A percentile compares a stretch with the other conserved stretches of the same genome.
phyloP scores from a whole-genome alignment of 768 basidiomycete species.

The Heimioporus sp. region DNA sequence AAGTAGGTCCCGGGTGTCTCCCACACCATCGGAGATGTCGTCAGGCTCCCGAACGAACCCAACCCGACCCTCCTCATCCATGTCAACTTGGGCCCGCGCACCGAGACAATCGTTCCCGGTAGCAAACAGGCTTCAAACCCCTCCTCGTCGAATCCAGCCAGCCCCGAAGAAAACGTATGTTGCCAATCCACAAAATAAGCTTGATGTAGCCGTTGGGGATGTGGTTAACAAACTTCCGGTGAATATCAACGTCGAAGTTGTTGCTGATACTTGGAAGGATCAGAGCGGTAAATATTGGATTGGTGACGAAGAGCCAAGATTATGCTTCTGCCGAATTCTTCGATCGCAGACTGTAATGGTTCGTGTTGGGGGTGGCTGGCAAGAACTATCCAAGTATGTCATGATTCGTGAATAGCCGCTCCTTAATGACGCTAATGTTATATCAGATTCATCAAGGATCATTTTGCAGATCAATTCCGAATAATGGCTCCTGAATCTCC shows the following conservation, averaged over 20 bases:
- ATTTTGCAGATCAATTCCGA: constrained; percentile 82
- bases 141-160: constrained; percentile 39
- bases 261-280: constrained; percentile 85
- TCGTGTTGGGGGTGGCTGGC: constrained; percentile 93
- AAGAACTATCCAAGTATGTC: constrained; percentile 83
- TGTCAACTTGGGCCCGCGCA: constrained; percentile 66
- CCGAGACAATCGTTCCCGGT: constrained; percentile 60
- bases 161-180: constrained; percentile 67
- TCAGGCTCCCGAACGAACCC: constrained; percentile 47
- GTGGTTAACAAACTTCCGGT: constrained; percentile 88
- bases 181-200: constrained; percentile 85
- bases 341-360: constrained; percentile 96
- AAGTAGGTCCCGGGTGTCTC: constrained; percentile 51
- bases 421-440: constrained; percentile 5
- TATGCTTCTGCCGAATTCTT: constrained; percentile 90
- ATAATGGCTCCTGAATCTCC: constrained; percentile 62
- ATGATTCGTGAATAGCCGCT: not conserved
- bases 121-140: constrained; percentile 43
- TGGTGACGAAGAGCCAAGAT: constrained; percentile 83
- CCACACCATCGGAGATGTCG: constrained; percentile 61
- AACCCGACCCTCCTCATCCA: constrained; percentile 42
- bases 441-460: constrained; percentile 78
- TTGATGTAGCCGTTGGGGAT: constrained; percentile 90
- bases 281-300: constrained; percentile 97
- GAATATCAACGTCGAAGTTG: constrained; percentile 78